A percentile compares a stretch with the other conserved stretches of the same genome.
Evolutionary conservation across 805 yeast species (phyloP).

Genomic region (Candida wancherniae): DNA sequence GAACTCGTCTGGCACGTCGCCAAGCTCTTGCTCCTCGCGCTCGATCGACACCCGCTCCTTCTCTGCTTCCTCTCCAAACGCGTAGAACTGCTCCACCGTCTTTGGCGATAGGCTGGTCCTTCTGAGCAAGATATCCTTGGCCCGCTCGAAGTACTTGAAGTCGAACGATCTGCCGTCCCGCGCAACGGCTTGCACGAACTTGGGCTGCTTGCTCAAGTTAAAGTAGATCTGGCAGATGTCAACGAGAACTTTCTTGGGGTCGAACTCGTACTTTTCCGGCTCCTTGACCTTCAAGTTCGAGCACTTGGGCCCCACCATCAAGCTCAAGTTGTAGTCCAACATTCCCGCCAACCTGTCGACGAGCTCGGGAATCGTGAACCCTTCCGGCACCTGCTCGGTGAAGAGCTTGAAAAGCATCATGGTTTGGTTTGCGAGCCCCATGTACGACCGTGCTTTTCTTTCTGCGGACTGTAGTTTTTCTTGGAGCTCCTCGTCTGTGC

Average conservation of each 20-base stretch:
- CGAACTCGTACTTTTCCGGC: slow-evolving; percentile 79
- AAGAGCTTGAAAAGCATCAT: slow-evolving; percentile 74
- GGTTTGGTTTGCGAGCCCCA: slow-evolving; percentile 80
- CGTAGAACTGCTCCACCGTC: slow-evolving; percentile 45
- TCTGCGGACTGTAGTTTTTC: slow-evolving; percentile 60
- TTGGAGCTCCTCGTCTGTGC: slow-evolving; percentile 57
- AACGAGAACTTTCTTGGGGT: slow-evolving; percentile 67
- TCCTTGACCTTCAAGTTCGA: slow-evolving; percentile 78
- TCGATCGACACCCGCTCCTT: slow-evolving; percentile 56
- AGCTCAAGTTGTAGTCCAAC: slow-evolving; percentile 87
- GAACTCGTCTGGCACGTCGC: slow-evolving; percentile 94
- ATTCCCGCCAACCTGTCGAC: slow-evolving; percentile 93
- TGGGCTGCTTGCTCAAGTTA: slow-evolving; percentile 59
- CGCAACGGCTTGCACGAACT: slow-evolving; percentile 76
- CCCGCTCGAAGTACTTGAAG: slow-evolving; percentile 61
- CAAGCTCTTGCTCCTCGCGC: slow-evolving; percentile 80
- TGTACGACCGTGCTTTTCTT: slow-evolving; percentile 71
- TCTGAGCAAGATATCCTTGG: slow-evolving; percentile 57
- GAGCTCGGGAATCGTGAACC: slow-evolving; percentile 82
- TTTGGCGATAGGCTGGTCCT: slow-evolving; percentile 47
- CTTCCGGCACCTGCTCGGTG: slow-evolving; percentile 79
- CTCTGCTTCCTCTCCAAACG: slow-evolving; percentile 66
- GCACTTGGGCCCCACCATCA: slow-evolving; percentile 95
- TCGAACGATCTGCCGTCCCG: slow-evolving; percentile 89
- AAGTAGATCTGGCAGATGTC: slow-evolving; percentile 71